Evolutionary conservation across 1,284 basidiomycete genomes (phyloP).

Genomic region (Heterobasidion parviporum): DNA sequence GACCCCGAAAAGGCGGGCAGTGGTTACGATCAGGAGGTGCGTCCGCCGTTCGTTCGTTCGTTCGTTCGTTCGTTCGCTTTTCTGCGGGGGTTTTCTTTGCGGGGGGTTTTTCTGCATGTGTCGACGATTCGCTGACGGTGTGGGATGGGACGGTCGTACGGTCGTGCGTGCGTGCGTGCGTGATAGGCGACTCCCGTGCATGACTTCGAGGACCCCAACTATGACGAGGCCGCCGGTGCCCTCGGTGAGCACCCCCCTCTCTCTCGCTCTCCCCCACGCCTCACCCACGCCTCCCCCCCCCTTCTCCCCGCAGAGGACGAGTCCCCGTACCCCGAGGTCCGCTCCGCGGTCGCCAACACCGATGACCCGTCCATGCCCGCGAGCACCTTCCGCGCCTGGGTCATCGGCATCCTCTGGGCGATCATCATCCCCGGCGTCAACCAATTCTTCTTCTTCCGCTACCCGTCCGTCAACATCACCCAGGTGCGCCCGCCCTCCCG

Average conservation of each 20-base stretch:
- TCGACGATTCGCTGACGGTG: too few relatives aligned
- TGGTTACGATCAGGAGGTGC: too few relatives aligned
- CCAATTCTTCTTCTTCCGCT: conserved; percentile 61
- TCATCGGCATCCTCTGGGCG: conserved; percentile 47
- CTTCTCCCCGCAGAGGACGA: conserved; percentile 32
- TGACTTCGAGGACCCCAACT: conserved; percentile 49
- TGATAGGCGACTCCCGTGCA: background rate
- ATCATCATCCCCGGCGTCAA: conserved; percentile 48
- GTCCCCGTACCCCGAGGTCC: conserved; percentile 69
- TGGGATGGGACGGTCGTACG: too few relatives aligned
- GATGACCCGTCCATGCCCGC: conserved; percentile 59
- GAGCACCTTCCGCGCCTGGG: conserved; percentile 58
- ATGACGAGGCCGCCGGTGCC: conserved; percentile 35
- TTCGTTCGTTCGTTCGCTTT: too few relatives aligned
- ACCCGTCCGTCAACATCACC: conserved; percentile 37
- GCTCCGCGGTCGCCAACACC: conserved; percentile 67
- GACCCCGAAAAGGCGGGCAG: background rate
- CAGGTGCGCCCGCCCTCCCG: conserved; percentile 1
- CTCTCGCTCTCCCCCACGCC: background rate
- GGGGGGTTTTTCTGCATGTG: too few relatives aligned
- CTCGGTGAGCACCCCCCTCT: conserved; percentile 3
- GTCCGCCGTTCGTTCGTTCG: too few relatives aligned
- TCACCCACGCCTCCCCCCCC: too few relatives aligned
- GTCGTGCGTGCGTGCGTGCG: too few relatives aligned
- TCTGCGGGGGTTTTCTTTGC: too few relatives aligned